phyloP scores from a whole-genome alignment of 106 monocot species.

The Acorus calamus region DNA sequence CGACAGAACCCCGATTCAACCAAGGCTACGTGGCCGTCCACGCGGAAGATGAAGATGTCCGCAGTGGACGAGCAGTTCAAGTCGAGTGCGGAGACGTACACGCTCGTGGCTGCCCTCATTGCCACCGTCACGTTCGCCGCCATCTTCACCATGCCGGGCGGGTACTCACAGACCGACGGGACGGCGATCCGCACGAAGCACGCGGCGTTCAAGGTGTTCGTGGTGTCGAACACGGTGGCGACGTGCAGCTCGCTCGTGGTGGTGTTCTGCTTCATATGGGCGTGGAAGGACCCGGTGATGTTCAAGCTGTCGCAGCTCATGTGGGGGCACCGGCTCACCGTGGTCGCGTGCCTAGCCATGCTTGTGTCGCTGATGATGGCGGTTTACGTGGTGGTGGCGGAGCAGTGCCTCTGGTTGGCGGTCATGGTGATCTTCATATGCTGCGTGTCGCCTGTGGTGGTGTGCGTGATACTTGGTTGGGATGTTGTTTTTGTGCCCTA shows the following conservation, averaged over 20 bases:
- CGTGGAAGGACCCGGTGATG: conserved; percentile 16
- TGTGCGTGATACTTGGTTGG: conserved; percentile 5
- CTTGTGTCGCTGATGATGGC: conserved; percentile 21
- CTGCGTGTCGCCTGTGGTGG: conserved; percentile 9
- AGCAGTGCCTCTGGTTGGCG: conserved; percentile 6
- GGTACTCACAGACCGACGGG: conserved; percentile 9
- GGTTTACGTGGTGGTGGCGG: conserved; percentile 15
- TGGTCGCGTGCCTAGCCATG: conserved; percentile 24
- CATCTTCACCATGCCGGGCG: conserved; percentile 33
- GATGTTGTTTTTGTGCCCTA: conserved; percentile 10
- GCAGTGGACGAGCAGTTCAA: conserved; percentile 14
- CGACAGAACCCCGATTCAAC: background rate
- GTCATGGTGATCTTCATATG: conserved; percentile 4
- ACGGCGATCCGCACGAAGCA: conserved; percentile 5
- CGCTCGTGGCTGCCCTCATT: conserved; percentile 24
- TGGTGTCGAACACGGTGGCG: conserved; percentile 25
- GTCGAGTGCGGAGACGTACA: conserved; percentile 10
- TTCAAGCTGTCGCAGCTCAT: conserved; percentile 18
- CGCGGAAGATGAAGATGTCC: conserved; percentile 1
- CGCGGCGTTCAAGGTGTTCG: conserved; percentile 23
- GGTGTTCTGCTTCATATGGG: conserved; percentile 32
- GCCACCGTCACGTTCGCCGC: conserved; percentile 37
- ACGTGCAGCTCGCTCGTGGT: conserved; percentile 37
- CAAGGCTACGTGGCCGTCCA: background rate
- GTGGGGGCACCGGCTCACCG: conserved; percentile 25